phyloP scores from a whole-genome alignment of 768 basidiomycete genomes.

The Mycena latifolia region DNA sequence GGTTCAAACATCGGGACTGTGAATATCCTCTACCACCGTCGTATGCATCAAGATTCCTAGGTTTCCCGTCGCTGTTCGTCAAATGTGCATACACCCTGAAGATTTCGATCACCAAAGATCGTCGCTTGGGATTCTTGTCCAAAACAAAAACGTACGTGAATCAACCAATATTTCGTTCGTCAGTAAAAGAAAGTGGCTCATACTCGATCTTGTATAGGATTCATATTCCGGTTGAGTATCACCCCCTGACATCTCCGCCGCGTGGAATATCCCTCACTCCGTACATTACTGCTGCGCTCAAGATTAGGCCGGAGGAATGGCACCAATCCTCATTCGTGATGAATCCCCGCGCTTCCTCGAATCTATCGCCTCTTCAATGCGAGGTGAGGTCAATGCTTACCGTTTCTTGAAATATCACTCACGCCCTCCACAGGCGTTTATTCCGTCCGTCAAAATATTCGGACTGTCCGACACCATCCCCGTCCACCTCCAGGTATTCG shows the following conservation, averaged over 20 bases:
- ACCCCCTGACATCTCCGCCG: slow-evolving; percentile 16
- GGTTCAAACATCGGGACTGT: slow-evolving; percentile 8
- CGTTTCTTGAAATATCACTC: neutral
- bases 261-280: neutral
- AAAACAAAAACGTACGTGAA: slow-evolving; percentile 26
- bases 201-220: neutral
- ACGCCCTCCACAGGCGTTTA: slow-evolving; percentile 9
- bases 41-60: slow-evolving; percentile 27
- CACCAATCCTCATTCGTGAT: slow-evolving; percentile 15
- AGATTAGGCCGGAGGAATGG: slow-evolving; percentile 22
- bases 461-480: slow-evolving; percentile 21
- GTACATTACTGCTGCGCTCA: slow-evolving; percentile 2
- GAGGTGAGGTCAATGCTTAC: neutral
- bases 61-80: slow-evolving; percentile 24
- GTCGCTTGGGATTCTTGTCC: slow-evolving; percentile 26
- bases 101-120: slow-evolving; percentile 24
- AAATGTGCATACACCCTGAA: slow-evolving; percentile 26
- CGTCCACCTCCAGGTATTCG: slow-evolving; percentile 20
- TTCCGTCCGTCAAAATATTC: slow-evolving; percentile 28
- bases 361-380: slow-evolving; percentile 10
- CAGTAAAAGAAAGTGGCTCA: neutral
- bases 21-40: slow-evolving; percentile 31
- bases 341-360: neutral
- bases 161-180: neutral
- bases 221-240: slow-evolving; percentile 16